These are phyloP conservation scores for Colletotrichum zoysiae DNA, from an alignment of 2,329 filamentous ascomycete genomes.

Conservation along the genomic window DNA sequence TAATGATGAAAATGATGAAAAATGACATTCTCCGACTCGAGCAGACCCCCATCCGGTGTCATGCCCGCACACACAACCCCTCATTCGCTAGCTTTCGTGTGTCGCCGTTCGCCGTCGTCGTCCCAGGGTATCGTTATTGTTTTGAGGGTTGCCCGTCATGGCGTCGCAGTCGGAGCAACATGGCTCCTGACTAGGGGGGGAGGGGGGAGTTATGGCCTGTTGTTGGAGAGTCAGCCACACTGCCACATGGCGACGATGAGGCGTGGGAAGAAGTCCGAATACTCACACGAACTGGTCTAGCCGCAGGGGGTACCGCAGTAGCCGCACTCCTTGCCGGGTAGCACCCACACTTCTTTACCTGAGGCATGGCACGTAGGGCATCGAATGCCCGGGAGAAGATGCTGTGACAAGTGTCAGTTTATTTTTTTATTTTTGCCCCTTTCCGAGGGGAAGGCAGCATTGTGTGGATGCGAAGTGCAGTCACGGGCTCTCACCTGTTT, in stretches of 20 bases:
- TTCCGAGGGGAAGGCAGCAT: too few species aligned
- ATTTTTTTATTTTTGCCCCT: too few species aligned
- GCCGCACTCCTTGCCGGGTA: constrained; percentile 64
- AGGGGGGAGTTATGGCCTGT: constrained; percentile 16
- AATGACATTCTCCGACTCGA: constrained; percentile 36
- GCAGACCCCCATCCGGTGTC: constrained; percentile 28
- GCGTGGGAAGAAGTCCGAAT: constrained; percentile 14
- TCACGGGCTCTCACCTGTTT: constrained; percentile 35
- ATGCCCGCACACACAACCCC: constrained; percentile 15
- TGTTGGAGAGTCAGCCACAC: constrained; percentile 30
- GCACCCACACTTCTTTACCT: constrained; percentile 68
- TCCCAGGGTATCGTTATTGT: constrained; percentile 41
- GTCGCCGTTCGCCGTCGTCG: constrained; percentile 39
- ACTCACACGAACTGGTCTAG: constrained; percentile 43
- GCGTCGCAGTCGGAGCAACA: constrained; percentile 23
- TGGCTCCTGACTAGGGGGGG: constrained; percentile 20
- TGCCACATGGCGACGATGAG: constrained; percentile 22
- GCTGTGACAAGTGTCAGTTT: constrained; percentile 43
- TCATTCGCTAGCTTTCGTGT: constrained; percentile 18
- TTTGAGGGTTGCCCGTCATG: constrained; percentile 21
- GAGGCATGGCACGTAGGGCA: constrained; percentile 64
- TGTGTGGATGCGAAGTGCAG: constrained; percentile 17
- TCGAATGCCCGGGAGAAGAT: constrained; percentile 61
- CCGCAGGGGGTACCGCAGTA: constrained; percentile 62
- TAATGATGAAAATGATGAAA: constrained; percentile 19